These are phyloP conservation scores for Lophiostoma macrostomum DNA, from an alignment of 495 filamentous ascomycete genomes.

Conservation along the genomic window DNA sequence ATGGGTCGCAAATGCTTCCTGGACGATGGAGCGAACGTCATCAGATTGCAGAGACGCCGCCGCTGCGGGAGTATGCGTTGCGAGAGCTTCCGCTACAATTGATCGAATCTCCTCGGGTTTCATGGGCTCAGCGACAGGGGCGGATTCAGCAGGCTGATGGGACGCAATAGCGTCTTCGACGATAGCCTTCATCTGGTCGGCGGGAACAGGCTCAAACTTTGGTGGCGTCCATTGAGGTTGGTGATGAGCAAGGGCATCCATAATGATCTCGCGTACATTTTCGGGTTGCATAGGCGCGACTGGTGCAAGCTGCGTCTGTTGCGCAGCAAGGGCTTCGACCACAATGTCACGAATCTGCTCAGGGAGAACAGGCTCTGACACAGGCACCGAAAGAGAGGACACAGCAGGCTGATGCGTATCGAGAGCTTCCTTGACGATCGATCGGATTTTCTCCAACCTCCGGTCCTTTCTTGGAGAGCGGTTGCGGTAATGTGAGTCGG, in stretches of 20 bases:
- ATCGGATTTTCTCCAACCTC: slow-evolving; percentile 78
- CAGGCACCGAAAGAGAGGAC: slow-evolving; percentile 21
- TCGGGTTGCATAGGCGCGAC: slow-evolving; percentile 51
- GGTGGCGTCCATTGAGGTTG: slow-evolving; percentile 37
- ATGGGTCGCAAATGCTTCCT: slow-evolving; percentile 68
- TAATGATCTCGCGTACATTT: slow-evolving; percentile 71
- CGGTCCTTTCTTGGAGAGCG: slow-evolving; percentile 69
- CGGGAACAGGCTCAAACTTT: slow-evolving; percentile 11
- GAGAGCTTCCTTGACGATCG: slow-evolving; percentile 69
- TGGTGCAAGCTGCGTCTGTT: slow-evolving; percentile 43
- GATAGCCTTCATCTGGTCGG: slow-evolving; percentile 20
- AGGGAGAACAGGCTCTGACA: slow-evolving; percentile 19
- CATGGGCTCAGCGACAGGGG: slow-evolving; percentile 1
- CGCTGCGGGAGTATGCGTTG: slow-evolving; percentile 9
- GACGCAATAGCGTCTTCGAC: slow-evolving; percentile 7
- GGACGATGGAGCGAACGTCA: slow-evolving; percentile 70
- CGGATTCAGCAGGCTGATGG: slow-evolving; percentile 46
- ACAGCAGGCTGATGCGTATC: slow-evolving; percentile 26
- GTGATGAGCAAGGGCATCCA: slow-evolving; percentile 69
- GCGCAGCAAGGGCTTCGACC: slow-evolving; percentile 51
- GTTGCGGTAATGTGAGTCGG: slow-evolving; percentile 49
- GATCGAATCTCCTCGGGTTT: slow-evolving; percentile 78
- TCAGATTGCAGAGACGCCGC: slow-evolving; percentile 53
- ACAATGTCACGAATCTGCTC: slow-evolving; percentile 25
- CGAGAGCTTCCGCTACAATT: slow-evolving; percentile 67